Evolutionary conservation across 2,329 filamentous ascomycete species (phyloP).

Genomic region (Penicillium sp.): DNA sequence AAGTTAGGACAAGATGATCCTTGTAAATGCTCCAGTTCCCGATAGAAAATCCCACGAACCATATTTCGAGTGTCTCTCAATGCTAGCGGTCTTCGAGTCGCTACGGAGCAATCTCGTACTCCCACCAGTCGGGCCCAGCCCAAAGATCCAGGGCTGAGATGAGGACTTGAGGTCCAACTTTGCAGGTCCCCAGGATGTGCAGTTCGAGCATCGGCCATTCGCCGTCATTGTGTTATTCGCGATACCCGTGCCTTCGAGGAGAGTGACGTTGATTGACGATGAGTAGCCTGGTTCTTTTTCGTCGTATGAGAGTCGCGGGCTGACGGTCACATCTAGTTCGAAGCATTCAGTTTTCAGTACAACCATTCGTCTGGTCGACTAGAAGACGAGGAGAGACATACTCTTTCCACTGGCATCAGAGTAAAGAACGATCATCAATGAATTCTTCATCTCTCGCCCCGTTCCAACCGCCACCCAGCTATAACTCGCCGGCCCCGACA

Average conservation of each 20-base stretch:
- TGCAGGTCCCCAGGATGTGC: constrained; percentile 16
- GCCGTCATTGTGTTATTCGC: constrained; percentile 15
- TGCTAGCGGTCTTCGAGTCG: constrained; percentile 18
- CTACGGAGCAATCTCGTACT: constrained; percentile 12
- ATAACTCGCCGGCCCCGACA: constrained; percentile 25
- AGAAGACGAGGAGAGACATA: background rate
- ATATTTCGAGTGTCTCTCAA: constrained; percentile 24
- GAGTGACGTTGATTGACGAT: constrained; percentile 17
- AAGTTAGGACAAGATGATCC: background rate
- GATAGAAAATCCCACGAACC: constrained; percentile 6
- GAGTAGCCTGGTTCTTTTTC: constrained; percentile 21
- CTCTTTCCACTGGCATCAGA: constrained; percentile 16
- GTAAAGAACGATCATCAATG: constrained; percentile 21
- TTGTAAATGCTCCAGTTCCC: background rate
- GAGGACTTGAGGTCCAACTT: constrained; percentile 20
- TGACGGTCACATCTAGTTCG: constrained; percentile 20
- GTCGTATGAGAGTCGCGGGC: constrained; percentile 21
- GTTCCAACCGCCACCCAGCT: constrained; percentile 27
- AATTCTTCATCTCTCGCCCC: constrained; percentile 21
- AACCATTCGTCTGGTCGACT: background rate
- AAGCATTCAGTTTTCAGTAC: background rate
- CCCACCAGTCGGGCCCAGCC: constrained; percentile 16
- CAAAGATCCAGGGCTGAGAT: constrained; percentile 22
- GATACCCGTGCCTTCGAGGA: constrained; percentile 17
- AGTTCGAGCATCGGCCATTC: constrained; percentile 24